phyloP scores from a whole-genome alignment of 352 stramenopile genomes.

The Phytophthora podocarpi region DNA sequence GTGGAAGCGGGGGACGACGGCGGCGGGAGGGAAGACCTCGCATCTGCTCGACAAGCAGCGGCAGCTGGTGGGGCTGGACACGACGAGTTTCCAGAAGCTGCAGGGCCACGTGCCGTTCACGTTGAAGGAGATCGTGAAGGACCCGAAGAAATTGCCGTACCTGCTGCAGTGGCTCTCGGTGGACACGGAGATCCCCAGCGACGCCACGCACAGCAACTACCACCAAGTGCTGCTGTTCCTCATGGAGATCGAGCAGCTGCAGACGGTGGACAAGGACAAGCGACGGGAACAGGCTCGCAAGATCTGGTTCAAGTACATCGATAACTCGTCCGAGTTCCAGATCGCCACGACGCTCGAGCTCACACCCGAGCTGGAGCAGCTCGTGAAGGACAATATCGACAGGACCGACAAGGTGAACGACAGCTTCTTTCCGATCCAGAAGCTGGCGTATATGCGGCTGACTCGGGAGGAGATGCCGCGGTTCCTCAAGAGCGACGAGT shows the following conservation, averaged over 20 bases:
- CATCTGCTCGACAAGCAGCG: slow-evolving; percentile 48
- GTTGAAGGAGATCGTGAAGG: slow-evolving; percentile 85
- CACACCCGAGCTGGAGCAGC: slow-evolving; percentile 72
- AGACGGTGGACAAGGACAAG: slow-evolving; percentile 71
- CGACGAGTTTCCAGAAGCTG: slow-evolving; percentile 69
- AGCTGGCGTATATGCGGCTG: slow-evolving; percentile 84
- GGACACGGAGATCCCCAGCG: slow-evolving; percentile 47
- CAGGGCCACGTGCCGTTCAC: slow-evolving; percentile 84
- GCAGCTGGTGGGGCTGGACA: slow-evolving; percentile 55
- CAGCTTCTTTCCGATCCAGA: slow-evolving; percentile 86
- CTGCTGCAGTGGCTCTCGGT: slow-evolving; percentile 77
- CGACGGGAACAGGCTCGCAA: slow-evolving; percentile 74
- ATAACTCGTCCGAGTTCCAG: slow-evolving; percentile 80
- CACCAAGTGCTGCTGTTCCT: slow-evolving; percentile 88
- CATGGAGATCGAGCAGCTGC: slow-evolving; percentile 82
- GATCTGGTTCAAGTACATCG: slow-evolving; percentile 90
- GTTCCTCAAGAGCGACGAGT: slow-evolving; percentile 87
- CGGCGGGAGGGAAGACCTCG: neutral
- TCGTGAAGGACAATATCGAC: slow-evolving; percentile 77
- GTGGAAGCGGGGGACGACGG: slow-evolving; percentile 42
- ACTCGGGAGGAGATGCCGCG: slow-evolving; percentile 81
- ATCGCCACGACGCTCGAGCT: slow-evolving; percentile 84
- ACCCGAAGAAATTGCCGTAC: slow-evolving; percentile 87
- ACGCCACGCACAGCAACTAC: slow-evolving; percentile 57
- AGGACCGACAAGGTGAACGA: slow-evolving; percentile 54